A percentile compares a stretch with the other conserved stretches of the same genome.
Conservation (phyloP, 164 flowering plant genomes). For the Chloranthus sessilifolius region DNA sequence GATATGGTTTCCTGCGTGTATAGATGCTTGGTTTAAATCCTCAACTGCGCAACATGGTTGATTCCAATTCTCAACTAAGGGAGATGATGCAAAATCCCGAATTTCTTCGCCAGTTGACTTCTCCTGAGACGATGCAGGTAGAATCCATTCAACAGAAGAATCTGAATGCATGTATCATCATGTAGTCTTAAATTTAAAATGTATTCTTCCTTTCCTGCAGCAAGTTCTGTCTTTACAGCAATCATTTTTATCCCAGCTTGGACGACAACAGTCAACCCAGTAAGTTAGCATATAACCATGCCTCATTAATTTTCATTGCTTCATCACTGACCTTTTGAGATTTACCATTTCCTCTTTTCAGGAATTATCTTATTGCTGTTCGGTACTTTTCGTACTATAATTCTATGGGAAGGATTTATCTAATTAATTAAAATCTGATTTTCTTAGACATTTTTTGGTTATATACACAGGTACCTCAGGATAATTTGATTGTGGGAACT, state of each 20-base stretch:
- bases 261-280: slow-evolving; percentile 38
- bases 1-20: slow-evolving; percentile 3
- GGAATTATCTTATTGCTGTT: no score
- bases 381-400: no score
- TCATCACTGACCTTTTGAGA: no score
- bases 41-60: slow-evolving; percentile 44
- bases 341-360: no score
- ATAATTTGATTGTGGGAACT: no score
- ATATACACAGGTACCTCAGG: no score
- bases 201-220: slow-evolving; percentile 27
- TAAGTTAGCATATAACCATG: no score
- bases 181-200: not conserved
- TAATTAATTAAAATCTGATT: no score
- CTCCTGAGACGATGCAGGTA: slow-evolving; percentile 74
- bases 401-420: no score
- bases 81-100: slow-evolving; percentile 82
- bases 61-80: slow-evolving; percentile 49
- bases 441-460: no score
- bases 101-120: slow-evolving; percentile 54
- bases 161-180: not conserved
- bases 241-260: slow-evolving; percentile 39
- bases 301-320: no score
- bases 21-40: slow-evolving; percentile 42
- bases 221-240: slow-evolving; percentile 58
- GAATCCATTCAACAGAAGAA: not conserved